Conservation (phyloP, 805 yeast species). For the Starmera pachycereana region DNA sequence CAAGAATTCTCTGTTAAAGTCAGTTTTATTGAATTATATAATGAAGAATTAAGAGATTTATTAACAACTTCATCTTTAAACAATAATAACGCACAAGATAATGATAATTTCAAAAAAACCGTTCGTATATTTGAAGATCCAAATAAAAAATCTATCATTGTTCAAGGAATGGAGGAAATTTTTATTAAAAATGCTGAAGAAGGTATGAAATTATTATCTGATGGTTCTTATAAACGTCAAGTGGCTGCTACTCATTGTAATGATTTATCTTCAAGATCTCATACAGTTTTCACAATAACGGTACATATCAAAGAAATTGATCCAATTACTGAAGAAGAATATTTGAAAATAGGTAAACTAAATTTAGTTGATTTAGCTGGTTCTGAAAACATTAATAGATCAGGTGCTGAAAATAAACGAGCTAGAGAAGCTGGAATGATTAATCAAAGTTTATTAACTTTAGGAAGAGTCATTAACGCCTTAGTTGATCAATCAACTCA, state of each 20-base stretch:
- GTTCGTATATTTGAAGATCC: constrained; percentile 43
- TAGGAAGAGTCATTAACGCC: constrained; percentile 80
- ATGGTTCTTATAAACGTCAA: constrained; percentile 53
- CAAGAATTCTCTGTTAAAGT: constrained; percentile 55
- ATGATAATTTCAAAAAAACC: constrained; percentile 27
- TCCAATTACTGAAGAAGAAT: constrained; percentile 38
- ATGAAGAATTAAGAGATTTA: constrained; percentile 69
- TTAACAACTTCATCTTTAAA: constrained; percentile 21
- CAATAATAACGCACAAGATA: too few relatives aligned
- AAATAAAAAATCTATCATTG: constrained; percentile 32
- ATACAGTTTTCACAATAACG: constrained; percentile 67
- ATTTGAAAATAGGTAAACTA: constrained; percentile 49
- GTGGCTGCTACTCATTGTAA: constrained; percentile 75
- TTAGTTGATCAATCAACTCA: constrained; percentile 54
- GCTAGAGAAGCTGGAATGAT: constrained; percentile 91
- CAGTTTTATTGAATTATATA: constrained; percentile 73
- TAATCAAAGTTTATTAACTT: constrained; percentile 72
- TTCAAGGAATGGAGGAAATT: constrained; percentile 49
- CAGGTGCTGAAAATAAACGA: constrained; percentile 75
- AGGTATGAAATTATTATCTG: constrained; percentile 39
- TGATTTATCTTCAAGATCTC: constrained; percentile 70
- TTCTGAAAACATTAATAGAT: constrained; percentile 71
- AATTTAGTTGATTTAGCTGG: constrained; percentile 94
- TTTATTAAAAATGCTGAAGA: constrained; percentile 39
- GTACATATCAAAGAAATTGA: constrained; percentile 41